Conservation (phyloP, 176 grass and related monocot genomes). For the Aegilops speltoides region DNA sequence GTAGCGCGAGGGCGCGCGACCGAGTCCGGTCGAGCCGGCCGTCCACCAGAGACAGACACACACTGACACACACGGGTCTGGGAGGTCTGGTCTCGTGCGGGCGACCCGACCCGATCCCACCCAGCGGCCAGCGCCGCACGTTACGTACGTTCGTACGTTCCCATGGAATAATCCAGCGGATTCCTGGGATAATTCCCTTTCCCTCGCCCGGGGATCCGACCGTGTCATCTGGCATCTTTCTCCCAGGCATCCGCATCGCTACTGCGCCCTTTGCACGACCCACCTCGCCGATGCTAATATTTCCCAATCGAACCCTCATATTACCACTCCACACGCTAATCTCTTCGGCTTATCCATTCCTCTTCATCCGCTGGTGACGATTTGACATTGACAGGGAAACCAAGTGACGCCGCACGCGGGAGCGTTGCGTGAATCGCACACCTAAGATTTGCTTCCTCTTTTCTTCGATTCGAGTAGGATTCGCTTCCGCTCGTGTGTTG, state of each 20-base stretch:
- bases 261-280: neutral
- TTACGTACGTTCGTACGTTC: too few species aligned
- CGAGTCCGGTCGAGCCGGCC: too few species aligned
- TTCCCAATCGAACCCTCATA: neutral
- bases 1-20: too few species aligned
- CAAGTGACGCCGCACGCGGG: neutral
- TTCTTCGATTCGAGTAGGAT: too few species aligned
- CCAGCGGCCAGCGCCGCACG: too few species aligned
- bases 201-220: neutral
- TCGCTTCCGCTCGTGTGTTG: too few species aligned
- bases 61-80: too few species aligned
- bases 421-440: neutral
- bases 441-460: too few species aligned
- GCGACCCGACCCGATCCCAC: too few species aligned
- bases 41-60: too few species aligned
- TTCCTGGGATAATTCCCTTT: slow-evolving; percentile 33
- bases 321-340: neutral
- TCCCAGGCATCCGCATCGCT: neutral
- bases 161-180: slow-evolving; percentile 1
- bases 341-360: neutral
- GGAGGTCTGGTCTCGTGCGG: too few species aligned
- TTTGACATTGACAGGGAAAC: neutral
- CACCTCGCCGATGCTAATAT: neutral
- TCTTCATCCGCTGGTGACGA: neutral
- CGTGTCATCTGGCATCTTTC: neutral